Evolutionary conservation across 2,329 filamentous ascomycete genomes (phyloP), one percentile per base, ranked within the genome.

Genomic region (Epichloe scottii): DNA sequence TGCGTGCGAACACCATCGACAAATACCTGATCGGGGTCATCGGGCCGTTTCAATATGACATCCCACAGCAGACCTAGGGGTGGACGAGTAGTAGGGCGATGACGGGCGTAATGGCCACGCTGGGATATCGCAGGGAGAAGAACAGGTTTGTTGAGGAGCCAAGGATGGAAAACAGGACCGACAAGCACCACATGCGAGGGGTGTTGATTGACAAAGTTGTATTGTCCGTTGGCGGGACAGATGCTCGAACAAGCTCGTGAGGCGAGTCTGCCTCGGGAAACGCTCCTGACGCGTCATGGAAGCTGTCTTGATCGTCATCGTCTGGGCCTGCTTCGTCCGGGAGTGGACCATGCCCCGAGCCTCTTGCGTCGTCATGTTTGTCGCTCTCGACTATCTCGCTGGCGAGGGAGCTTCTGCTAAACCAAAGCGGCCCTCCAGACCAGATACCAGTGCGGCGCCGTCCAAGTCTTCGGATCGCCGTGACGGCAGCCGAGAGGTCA

Each of bases 71-170:
- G 78, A 53, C 89, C 89, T 50, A 94, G 77, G 89, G 89, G 62
- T 93, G 89, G 45, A 89, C 87, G 51, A 95, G 80, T 53, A 94
- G 74, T 60, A 93, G 75, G 33, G 88, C 87, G 70, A 95, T 94
- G 57, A 95, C 86, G 39, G 88, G 88, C 21, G 87, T 91, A 62
- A 94, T 91, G 54, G 86, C 85, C 65, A 94, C 87, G 66, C 88
- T 93, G 30, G 89, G 89, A 74, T 93, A 94, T 77, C 89, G 79
- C 63, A 94, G 73, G 37, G 87, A 90, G 72, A 94, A 95, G 71
- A 94, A 93, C 40, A 94, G 71, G 66, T 93, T 93, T 37, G 86
- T 89, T 2, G 85, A 86, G 45, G 87, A 91, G 54, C 88, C 88
- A 39, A 89, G 77, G 38, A 93, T 75, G 8, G 87, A 84, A 65